Conservation (phyloP, 306 rosid species). For the Herpetospermum pedunculosum region DNA sequence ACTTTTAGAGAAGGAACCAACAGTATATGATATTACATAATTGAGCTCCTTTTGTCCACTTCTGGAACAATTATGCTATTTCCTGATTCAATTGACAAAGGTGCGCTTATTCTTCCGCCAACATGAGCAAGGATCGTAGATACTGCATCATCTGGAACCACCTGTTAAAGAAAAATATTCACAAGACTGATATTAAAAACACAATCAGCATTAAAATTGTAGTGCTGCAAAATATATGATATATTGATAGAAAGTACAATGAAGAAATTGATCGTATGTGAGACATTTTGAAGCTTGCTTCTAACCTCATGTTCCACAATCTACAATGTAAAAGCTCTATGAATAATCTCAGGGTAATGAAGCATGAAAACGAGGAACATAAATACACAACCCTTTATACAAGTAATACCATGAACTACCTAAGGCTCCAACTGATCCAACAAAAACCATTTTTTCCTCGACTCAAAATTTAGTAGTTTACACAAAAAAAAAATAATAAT, state of each 20-base stretch:
- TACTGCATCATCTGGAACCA: conserved; percentile 23
- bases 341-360: neutral
- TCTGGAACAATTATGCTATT: conserved; percentile 22
- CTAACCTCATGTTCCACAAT: neutral
- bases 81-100: conserved; percentile 26
- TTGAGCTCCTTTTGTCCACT: conserved; percentile 31
- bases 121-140: conserved; percentile 26
- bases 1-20: neutral
- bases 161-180: conserved; percentile 35
- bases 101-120: conserved; percentile 26
- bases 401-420: neutral
- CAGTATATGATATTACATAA: conserved; percentile 41
- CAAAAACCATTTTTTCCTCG: neutral
- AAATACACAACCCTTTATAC: neutral
- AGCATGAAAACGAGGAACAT: neutral
- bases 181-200: conserved; percentile 2
- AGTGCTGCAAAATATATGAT: conserved; percentile 8
- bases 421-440: neutral
- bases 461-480: neutral
- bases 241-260: neutral
- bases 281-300: neutral
- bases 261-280: neutral
- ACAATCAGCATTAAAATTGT: neutral
- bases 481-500: too few species aligned
- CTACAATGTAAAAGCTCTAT: neutral